phyloP scores from a whole-genome alignment of 2,329 filamentous ascomycete genomes.

The Zymoseptoria ardabiliae region DNA sequence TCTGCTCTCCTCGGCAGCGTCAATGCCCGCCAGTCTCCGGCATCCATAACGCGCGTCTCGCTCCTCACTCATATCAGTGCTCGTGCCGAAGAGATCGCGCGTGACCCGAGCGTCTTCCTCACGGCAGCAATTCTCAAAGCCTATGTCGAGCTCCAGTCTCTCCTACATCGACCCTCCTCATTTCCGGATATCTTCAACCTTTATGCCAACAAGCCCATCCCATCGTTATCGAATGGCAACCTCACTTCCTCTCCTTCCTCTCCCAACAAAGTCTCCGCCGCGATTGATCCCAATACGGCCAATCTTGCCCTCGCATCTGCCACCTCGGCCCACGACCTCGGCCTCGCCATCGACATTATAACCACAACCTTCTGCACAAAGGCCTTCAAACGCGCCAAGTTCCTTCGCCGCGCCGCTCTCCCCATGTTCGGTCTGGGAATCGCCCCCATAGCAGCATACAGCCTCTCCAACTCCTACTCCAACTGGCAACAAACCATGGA shows the following conservation, averaged over 20 bases:
- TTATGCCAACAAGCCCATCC: slow-evolving; percentile 75
- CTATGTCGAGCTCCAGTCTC: slow-evolving; percentile 71
- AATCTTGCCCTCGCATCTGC: slow-evolving; percentile 70
- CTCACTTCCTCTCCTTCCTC: slow-evolving; percentile 56
- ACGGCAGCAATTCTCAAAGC: slow-evolving; percentile 61
- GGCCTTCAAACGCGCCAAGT: slow-evolving; percentile 60
- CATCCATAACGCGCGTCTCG: slow-evolving; percentile 31
- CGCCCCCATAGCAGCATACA: slow-evolving; percentile 62
- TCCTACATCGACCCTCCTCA: slow-evolving; percentile 64
- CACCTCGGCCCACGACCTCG: slow-evolving; percentile 69
- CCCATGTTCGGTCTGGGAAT: slow-evolving; percentile 51
- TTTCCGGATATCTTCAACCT: slow-evolving; percentile 74
- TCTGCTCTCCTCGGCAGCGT: slow-evolving; percentile 48
- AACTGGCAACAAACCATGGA: slow-evolving; percentile 71
- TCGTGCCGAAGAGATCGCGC: slow-evolving; percentile 61
- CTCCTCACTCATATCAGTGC: slow-evolving; percentile 41
- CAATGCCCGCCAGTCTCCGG: slow-evolving; percentile 28
- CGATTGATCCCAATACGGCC: slow-evolving; percentile 64
- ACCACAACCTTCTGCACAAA: slow-evolving; percentile 60
- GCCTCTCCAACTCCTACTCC: slow-evolving; percentile 60
- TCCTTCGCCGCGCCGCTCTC: slow-evolving; percentile 56
- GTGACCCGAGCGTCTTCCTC: slow-evolving; percentile 72
- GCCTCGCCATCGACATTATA: slow-evolving; percentile 68
- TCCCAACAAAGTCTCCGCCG: slow-evolving; percentile 54
- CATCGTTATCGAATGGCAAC: slow-evolving; percentile 45